Conservation (phyloP, 208 protist genomes). For the Acanthamoeba triangularis region DNA sequence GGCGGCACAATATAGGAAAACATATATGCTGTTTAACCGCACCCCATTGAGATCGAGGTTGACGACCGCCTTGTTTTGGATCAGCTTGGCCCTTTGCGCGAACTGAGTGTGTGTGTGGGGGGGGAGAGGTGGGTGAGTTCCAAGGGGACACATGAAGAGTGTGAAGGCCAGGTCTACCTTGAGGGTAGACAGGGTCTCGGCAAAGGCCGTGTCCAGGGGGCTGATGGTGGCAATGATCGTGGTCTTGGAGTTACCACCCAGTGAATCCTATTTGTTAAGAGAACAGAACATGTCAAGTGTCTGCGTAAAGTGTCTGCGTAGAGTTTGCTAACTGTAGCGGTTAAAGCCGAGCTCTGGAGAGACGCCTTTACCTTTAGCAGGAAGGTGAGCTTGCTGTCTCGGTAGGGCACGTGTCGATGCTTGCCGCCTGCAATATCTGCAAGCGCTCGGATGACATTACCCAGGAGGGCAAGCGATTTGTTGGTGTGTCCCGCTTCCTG, state of each 20-base stretch:
- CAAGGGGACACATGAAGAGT: neutral
- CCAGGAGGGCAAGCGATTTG: constrained; percentile 81
- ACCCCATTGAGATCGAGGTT: constrained; percentile 70
- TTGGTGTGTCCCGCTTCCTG: constrained; percentile 83
- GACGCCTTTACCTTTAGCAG: constrained; percentile 73
- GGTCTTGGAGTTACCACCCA: constrained; percentile 86
- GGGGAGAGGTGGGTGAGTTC: neutral
- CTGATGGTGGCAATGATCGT: constrained; percentile 85
- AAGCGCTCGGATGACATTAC: constrained; percentile 81
- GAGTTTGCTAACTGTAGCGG: neutral
- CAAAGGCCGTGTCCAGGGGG: constrained; percentile 60
- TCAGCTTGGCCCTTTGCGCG: constrained; percentile 81
- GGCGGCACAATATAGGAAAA: neutral
- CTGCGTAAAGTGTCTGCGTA: neutral
- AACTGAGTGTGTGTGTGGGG: no score
- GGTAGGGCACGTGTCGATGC: constrained; percentile 78
- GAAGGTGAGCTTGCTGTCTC: constrained; percentile 84
- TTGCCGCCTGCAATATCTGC: constrained; percentile 67
- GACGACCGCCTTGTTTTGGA: constrained; percentile 82
- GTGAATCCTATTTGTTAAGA: constrained; percentile 77
- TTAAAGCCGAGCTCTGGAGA: no score
- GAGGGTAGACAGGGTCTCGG: constrained; percentile 84
- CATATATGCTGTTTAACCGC: neutral
- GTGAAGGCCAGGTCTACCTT: constrained; percentile 24
- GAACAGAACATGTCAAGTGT: neutral